These are phyloP conservation scores for Arachnopeziza araneosa DNA, from an alignment of 2,329 filamentous ascomycete species.

Conservation along the genomic window DNA sequence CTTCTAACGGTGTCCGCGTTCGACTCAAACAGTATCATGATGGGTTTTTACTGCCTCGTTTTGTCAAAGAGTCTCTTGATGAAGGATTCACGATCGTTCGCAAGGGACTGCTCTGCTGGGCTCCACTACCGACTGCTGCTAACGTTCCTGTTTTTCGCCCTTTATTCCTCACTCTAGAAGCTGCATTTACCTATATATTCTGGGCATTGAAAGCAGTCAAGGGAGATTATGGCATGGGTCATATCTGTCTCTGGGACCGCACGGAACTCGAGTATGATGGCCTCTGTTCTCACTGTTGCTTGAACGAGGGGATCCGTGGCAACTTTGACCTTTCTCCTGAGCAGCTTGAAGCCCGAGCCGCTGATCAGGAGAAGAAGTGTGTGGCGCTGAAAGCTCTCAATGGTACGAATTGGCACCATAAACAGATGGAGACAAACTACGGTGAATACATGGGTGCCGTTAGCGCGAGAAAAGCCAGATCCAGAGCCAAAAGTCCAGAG, in stretches of 20 bases:
- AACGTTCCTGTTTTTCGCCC: neutral
- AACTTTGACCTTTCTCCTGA: constrained; percentile 5
- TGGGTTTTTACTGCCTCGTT: constrained; percentile 9
- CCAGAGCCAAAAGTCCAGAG: neutral
- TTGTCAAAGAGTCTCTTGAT: neutral
- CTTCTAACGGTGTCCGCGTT: neutral
- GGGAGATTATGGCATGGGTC: neutral
- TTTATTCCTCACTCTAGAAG: constrained; percentile 7
- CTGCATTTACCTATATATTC: constrained; percentile 4
- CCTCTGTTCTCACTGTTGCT: constrained; percentile 3
- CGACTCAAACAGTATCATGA: neutral
- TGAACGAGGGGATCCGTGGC: constrained; percentile 1
- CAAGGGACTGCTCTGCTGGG: constrained; percentile 8
- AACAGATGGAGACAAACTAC: neutral
- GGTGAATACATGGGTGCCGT: neutral
- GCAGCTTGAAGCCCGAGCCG: neutral
- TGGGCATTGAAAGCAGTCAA: neutral
- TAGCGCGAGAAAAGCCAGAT: neutral
- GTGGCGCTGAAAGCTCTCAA: neutral
- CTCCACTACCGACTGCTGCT: constrained; percentile 1
- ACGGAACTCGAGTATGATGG: constrained; percentile 2
- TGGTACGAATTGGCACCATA: neutral
- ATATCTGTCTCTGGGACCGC: constrained; percentile 5
- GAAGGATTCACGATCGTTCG: constrained; percentile 6
- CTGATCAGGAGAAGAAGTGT: neutral